Percentiles rank a stretch among this genome's conserved stretches.
phyloP scores from a whole-genome alignment of 768 basidiomycete genomes.

The Clitopilus passeckerianus region DNA sequence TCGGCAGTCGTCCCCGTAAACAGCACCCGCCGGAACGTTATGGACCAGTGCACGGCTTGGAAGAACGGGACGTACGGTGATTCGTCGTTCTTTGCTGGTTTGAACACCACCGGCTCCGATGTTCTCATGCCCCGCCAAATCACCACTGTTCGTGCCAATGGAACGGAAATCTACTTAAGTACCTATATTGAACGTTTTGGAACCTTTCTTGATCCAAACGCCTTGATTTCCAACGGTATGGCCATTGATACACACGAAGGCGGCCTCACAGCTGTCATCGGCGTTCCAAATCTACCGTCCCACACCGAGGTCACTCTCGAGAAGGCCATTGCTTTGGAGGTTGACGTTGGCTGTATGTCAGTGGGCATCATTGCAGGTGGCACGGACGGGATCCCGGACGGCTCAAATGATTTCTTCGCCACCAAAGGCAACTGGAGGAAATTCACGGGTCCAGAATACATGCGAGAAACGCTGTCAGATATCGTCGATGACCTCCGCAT shows the following conservation, averaged over 20 bases:
- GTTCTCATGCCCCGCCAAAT: slow-evolving; percentile 12
- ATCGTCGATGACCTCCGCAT: slow-evolving; percentile 11
- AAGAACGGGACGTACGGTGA: slow-evolving; percentile 17
- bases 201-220: background rate
- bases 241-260: background rate
- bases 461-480: slow-evolving; percentile 10
- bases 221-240: background rate
- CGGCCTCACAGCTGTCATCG: background rate
- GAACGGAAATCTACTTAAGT: background rate
- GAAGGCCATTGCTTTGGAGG: background rate
- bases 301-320: background rate
- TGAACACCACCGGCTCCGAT: slow-evolving; percentile 18
- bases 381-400: background rate
- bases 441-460: slow-evolving; percentile 14
- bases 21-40: background rate
- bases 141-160: background rate
- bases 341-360: background rate
- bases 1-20: background rate
- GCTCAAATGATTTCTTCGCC: background rate
- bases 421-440: slow-evolving; percentile 11
- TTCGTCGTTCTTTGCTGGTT: slow-evolving; percentile 4
- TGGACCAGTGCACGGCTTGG: slow-evolving; percentile 13
- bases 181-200: slow-evolving; percentile 7
- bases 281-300: background rate
- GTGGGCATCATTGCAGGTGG: background rate